Evolutionary conservation across 768 basidiomycete species (phyloP), one percentile per base, ranked within the genome.

Genomic region (Rhodotorula graminis): DNA sequence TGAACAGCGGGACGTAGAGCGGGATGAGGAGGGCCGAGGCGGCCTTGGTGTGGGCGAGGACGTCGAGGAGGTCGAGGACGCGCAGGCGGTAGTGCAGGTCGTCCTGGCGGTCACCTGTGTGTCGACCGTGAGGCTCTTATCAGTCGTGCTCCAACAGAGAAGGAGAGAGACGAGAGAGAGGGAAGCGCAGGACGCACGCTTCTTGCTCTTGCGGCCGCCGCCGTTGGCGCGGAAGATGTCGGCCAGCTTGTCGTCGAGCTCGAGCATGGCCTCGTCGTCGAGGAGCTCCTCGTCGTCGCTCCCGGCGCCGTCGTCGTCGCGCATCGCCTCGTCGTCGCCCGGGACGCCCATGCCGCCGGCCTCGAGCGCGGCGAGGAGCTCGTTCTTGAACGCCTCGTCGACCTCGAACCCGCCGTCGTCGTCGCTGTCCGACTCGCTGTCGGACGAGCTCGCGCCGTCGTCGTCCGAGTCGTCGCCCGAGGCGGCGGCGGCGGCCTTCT

Each of bases 221-320:
- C 85, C 83, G 71, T 87, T 86, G 44, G 88, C 84, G 70, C 86
- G 86, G 86, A 99, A 95, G 44, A 93, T 88, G 64, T 88, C 87
- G 9, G 91, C 92, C 14, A 99, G 87, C 79, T 95, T 90, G 61
- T 91, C 90, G 79, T 99, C 95, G 40, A 98, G 87, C 47, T 90
- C 90, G 85, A 98, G 88, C 95, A 99, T 99, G 82, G 96, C 92
- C 37, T 98, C 94, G 79, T 99, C 95, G 79, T 96, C 90, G 88
- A 95, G 89, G 42, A 88, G 82, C 61, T 77, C 78, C 63, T 78
- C 77, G 56, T 77, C 77, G 14, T 85, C 85, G 47, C 44, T 46
- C 6, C 15, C 44, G 44, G 7, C 44, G 44, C 44, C 44, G 44
- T 44, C 42, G n/a, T 87, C 59, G 87, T 86, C 86, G 14, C 57